Evolutionary conservation across 352 stramenopile species (phyloP).

Genomic region (Achlya hypogyna): DNA sequence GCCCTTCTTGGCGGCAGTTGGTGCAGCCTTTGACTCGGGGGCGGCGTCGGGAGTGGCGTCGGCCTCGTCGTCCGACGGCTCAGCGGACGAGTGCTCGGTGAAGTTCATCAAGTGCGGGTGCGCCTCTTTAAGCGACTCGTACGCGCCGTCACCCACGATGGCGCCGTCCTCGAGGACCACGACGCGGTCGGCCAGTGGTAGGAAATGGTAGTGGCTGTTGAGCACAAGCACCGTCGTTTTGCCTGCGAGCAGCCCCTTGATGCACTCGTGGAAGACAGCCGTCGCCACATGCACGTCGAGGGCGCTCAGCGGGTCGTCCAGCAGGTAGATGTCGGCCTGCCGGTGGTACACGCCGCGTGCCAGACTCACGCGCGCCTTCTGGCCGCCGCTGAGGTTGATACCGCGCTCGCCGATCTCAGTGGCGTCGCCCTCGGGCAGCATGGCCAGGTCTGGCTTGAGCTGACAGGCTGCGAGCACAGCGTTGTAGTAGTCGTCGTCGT

Average conservation of each 20-base stretch:
- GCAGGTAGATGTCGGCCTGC: slow-evolving; percentile 90
- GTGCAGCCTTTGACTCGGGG: not conserved
- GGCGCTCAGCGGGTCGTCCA: slow-evolving; percentile 94
- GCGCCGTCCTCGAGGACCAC: slow-evolving; percentile 29
- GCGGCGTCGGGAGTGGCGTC: not conserved
- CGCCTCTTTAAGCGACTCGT: slow-evolving; percentile 10
- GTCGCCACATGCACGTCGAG: slow-evolving; percentile 95
- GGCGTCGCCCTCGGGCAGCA: slow-evolving; percentile 60
- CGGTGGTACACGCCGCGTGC: slow-evolving; percentile 40
- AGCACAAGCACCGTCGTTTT: slow-evolving; percentile 90
- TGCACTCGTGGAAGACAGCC: slow-evolving; percentile 92
- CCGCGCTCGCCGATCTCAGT: slow-evolving; percentile 55
- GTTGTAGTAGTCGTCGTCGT: slow-evolving; percentile 25
- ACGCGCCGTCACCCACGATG: slow-evolving; percentile 29
- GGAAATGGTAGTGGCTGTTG: slow-evolving; percentile 90
- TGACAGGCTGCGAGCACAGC: slow-evolving; percentile 45
- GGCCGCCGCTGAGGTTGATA: slow-evolving; percentile 33
- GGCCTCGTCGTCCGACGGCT: not conserved
- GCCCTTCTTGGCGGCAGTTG: not conserved
- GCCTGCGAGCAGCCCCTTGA: slow-evolving; percentile 71
- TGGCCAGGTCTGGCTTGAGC: slow-evolving; percentile 51
- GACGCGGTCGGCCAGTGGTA: slow-evolving; percentile 37
- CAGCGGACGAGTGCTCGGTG: not conserved
- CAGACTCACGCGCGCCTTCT: slow-evolving; percentile 32
- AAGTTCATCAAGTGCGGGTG: not conserved